Base-by-base conservation (phyloP, 371 early-diverging fungal genomes). In the Encephalitozoon hellem region DNA sequence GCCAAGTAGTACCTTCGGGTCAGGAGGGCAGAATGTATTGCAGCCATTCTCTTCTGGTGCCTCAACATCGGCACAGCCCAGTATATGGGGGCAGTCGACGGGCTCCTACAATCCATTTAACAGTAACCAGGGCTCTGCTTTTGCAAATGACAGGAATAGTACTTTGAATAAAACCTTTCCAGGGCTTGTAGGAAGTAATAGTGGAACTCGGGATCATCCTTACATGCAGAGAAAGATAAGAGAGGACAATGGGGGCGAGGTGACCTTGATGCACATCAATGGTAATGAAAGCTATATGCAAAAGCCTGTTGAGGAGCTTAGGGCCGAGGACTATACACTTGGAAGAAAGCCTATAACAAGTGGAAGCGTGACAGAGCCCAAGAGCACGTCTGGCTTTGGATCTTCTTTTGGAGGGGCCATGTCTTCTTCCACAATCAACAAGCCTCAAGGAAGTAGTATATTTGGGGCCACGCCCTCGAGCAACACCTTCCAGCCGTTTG, bases 241-340 rank as follows among this genome's bases (percentile, higher is more conserved):
- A 12, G 80, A 77, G n/a, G 80, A 80, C 30, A 67, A 41, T 41
- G 66, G 65, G 12, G 45, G 54, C 15, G 49, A 67, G 3, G 69
- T 69, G 1, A 47, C 65, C 23, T 32, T 76, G 23, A 52, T 67
- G 23, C 67, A 80, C 41, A 77, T 77, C 30, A 69, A 52, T 30
- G 72, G 39, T 8, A 80, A 77, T 67, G 64, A 77, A 12, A 25
- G 38, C 18, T 80, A 80, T 51, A 52, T n/a, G 26, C 67, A 69
- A 1, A 80, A 80, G 34, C 18, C 53, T 30, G 30, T 65, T 39
- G 77, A 77, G 8, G 77, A 77, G 45, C 39, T 80, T 4, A 72
- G 80, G 41, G 18, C 32, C 18, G 80, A 80, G 34, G 80, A 80
- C 47, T 80, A 80, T 26, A 28, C 39, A 4, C 18, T 73, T n/a